phyloP scores from a whole-genome alignment of 2,329 filamentous ascomycete species.

The Lithohypha guttulata region DNA sequence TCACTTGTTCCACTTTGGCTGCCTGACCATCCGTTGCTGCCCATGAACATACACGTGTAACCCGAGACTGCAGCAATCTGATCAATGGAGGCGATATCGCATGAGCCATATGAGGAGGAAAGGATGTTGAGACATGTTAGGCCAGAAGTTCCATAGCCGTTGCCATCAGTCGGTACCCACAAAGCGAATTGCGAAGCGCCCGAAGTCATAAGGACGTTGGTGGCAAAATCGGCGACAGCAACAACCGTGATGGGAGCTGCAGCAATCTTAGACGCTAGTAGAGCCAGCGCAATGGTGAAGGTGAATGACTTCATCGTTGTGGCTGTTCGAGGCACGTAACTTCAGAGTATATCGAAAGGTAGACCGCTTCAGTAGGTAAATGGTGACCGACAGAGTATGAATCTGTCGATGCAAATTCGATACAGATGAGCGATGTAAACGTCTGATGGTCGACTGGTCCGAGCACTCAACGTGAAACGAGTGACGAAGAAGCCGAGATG shows the following conservation, averaged over 20 bases:
- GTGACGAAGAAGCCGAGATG: too few species aligned
- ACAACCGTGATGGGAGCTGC: constrained; percentile 12
- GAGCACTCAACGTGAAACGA: too few species aligned
- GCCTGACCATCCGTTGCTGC: constrained; percentile 20
- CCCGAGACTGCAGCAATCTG: constrained; percentile 23
- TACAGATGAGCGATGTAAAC: too few species aligned
- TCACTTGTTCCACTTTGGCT: constrained; percentile 14
- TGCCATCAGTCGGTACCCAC: constrained; percentile 18
- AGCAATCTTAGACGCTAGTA: neutral
- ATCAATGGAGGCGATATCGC: constrained; percentile 19
- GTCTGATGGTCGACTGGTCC: too few species aligned
- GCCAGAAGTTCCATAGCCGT: constrained; percentile 13
- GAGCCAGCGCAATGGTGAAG: neutral
- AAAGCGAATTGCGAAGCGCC: constrained; percentile 19
- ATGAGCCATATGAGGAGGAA: constrained; percentile 18
- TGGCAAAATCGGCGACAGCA: constrained; percentile 15
- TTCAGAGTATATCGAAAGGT: too few species aligned
- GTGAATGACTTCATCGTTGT: neutral
- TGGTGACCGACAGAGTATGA: neutral
- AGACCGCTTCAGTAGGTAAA: neutral
- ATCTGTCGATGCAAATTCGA: too few species aligned
- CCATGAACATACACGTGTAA: constrained; percentile 26
- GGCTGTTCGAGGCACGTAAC: neutral
- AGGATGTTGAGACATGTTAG: constrained; percentile 20
- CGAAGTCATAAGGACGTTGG: constrained; percentile 20